phyloP scores from a whole-genome alignment of 331 rosid genomes.

The Arachis monticola region DNA sequence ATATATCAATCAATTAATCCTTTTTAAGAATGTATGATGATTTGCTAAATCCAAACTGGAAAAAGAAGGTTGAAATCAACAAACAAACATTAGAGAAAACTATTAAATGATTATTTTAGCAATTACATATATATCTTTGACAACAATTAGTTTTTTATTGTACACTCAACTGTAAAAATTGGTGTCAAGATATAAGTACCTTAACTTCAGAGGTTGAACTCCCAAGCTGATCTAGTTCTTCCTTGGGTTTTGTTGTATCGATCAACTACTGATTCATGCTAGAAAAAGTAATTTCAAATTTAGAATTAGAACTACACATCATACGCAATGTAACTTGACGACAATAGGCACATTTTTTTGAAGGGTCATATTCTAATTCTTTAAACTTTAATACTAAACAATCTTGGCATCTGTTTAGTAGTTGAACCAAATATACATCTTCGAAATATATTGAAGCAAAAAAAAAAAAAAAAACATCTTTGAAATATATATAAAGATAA shows the following conservation, averaged over 20 bases:
- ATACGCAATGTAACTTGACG: too few species aligned
- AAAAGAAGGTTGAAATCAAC: neutral
- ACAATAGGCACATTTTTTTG: neutral
- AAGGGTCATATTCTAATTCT: neutral
- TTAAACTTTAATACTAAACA: neutral
- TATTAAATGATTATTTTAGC: neutral
- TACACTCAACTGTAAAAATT: neutral
- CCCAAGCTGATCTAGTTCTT: conserved; percentile 62
- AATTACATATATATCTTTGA: neutral
- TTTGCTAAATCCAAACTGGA: neutral
- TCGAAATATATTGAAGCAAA: too few species aligned
- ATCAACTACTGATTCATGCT: conserved; percentile 84
- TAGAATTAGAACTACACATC: conserved; percentile 21
- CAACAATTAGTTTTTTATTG: neutral
- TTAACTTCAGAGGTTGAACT: conserved; percentile 72
- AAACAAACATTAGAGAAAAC: neutral
- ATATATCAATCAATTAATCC: too few species aligned
- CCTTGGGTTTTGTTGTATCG: conserved; percentile 83
- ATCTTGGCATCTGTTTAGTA: too few species aligned
- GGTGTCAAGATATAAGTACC: conserved; percentile 53
- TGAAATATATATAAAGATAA: too few species aligned
- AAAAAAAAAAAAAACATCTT: too few species aligned
- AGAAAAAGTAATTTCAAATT: conserved; percentile 41
- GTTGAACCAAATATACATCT: too few species aligned
- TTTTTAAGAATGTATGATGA: neutral